Conservation (phyloP, 768 basidiomycete genomes). For the Suillus americanus region DNA sequence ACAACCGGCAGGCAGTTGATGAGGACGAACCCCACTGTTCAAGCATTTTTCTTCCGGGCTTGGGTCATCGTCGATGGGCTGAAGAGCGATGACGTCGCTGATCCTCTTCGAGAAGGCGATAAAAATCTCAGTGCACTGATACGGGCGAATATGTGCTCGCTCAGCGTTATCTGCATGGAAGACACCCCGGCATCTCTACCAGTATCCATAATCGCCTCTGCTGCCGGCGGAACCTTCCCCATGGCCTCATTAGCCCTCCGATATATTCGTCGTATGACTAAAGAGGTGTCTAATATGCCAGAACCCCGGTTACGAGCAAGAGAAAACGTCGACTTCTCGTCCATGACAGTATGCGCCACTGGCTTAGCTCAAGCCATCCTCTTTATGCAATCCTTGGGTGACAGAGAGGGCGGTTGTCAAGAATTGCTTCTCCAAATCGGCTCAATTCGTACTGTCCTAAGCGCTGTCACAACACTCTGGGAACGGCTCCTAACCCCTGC, state of each 20-base stretch:
- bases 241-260: conserved; percentile 8
- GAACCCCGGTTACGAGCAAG: not conserved
- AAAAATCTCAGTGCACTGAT: conserved; percentile 4
- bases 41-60: conserved; percentile 6
- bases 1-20: not conserved
- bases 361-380: conserved; percentile 8
- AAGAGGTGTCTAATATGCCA: conserved; percentile 7
- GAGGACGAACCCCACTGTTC: not conserved
- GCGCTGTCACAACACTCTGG: not conserved
- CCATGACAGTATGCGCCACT: conserved; percentile 5
- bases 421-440: conserved; percentile 6
- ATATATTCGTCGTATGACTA: conserved; percentile 8
- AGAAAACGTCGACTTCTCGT: conserved; percentile 2
- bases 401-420: not conserved
- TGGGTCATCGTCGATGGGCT: conserved; percentile 2
- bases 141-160: conserved; percentile 6
- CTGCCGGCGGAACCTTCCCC: conserved; percentile 4
- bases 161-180: conserved; percentile 6
- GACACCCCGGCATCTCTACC: not conserved
- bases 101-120: conserved; percentile 1
- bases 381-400: conserved; percentile 3
- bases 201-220: conserved; percentile 1
- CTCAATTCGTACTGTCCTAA: conserved; percentile 6
- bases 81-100: not conserved
- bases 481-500: conserved; percentile 6